These are phyloP conservation scores for Elongisporangium prolatum DNA, from an alignment of 352 stramenopile species.

Conservation along the genomic window DNA sequence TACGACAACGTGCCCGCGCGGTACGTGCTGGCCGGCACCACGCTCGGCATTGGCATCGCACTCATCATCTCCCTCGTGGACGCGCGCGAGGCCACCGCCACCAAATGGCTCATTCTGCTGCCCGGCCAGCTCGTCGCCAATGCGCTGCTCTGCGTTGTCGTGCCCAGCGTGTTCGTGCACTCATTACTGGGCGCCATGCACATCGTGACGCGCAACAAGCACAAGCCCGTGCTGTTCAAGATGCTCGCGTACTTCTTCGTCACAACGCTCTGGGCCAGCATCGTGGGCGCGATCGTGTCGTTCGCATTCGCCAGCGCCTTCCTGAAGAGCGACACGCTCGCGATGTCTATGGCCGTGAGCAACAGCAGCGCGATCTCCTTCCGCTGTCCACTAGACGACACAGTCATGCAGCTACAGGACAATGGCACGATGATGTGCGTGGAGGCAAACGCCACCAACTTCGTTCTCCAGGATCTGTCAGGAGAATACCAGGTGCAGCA, in stretches of 20 bases:
- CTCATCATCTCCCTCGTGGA: conserved; percentile 19
- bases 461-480: conserved; percentile 48
- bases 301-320: conserved; percentile 34
- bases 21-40: background rate
- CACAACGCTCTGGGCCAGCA: conserved; percentile 36
- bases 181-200: conserved; percentile 40
- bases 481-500: conserved; percentile 2
- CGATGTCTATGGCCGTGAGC: conserved; percentile 11
- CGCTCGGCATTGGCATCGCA: conserved; percentile 13
- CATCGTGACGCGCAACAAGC: conserved; percentile 36
- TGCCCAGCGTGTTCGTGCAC: conserved; percentile 34
- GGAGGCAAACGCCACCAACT: conserved; percentile 31
- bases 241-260: conserved; percentile 28
- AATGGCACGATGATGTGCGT: conserved; percentile 29
- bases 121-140: conserved; percentile 32
- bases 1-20: background rate
- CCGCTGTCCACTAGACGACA: conserved; percentile 14
- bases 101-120: conserved; percentile 15
- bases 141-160: conserved; percentile 31
- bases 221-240: conserved; percentile 19
- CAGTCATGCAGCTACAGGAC: conserved; percentile 24
- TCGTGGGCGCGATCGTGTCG: conserved; percentile 39
- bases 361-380: conserved; percentile 12
- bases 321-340: conserved; percentile 14
- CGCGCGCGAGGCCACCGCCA: conserved; percentile 7